Evolutionary conservation across 2,329 filamentous ascomycete species (phyloP).

Genomic region (Stachybotrys echinatus): DNA sequence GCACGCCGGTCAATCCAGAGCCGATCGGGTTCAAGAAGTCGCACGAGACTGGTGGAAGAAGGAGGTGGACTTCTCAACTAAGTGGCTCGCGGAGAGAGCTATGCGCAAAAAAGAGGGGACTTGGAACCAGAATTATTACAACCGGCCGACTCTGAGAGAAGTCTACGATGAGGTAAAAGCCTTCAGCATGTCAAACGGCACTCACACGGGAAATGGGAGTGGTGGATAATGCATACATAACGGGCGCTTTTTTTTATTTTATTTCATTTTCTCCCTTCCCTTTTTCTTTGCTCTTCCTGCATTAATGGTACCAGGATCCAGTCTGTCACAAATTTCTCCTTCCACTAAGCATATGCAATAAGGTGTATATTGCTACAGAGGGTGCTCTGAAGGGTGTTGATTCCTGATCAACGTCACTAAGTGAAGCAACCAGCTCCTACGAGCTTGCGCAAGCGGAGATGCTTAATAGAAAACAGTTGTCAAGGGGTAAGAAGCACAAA

Average conservation of each 20-base stretch:
- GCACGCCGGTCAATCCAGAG: conserved; percentile 24
- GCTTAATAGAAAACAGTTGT: too few species aligned
- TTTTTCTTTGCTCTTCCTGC: too few species aligned
- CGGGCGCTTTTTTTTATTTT: too few species aligned
- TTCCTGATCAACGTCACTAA: not conserved
- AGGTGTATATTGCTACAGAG: not conserved
- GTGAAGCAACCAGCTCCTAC: not conserved
- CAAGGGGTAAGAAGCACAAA: not conserved
- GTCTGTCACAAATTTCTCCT: not conserved
- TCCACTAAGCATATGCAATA: not conserved
- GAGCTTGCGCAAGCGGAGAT: too few species aligned
- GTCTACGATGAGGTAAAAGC: conserved; percentile 27
- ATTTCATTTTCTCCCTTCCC: too few species aligned
- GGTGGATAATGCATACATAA: too few species aligned
- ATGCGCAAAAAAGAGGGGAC: conserved; percentile 30
- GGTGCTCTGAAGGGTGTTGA: not conserved
- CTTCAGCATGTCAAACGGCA: conserved; percentile 6
- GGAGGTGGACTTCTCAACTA: conserved; percentile 42
- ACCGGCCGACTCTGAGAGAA: conserved; percentile 40
- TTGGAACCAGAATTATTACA: conserved; percentile 47
- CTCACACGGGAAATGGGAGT: too few species aligned
- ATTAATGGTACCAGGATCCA: not conserved
- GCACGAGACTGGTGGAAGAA: conserved; percentile 42
- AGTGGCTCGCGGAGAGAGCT: conserved; percentile 37
- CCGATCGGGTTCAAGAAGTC: conserved; percentile 27